A percentile compares a stretch with the other conserved stretches of the same genome.
Conservation (phyloP, 768 basidiomycete species). For the Dendrothele bispora region DNA sequence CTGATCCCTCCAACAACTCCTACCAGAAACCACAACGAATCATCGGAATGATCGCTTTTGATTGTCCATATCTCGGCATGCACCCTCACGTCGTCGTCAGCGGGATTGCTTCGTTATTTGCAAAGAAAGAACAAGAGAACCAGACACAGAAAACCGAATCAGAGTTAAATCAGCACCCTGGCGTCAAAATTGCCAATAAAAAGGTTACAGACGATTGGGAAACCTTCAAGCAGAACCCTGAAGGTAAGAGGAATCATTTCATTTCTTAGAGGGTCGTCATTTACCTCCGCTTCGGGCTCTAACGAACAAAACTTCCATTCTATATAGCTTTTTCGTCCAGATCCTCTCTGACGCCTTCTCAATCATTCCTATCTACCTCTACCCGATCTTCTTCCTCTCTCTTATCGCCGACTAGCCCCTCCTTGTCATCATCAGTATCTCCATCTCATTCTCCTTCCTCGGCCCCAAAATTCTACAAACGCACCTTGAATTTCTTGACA, state of each 20-base stretch:
- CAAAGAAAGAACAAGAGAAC: slow-evolving; percentile 27
- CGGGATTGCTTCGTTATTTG: slow-evolving; percentile 55
- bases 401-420: slow-evolving; percentile 7
- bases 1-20: slow-evolving; percentile 36
- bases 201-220: slow-evolving; percentile 53
- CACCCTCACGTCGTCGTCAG: slow-evolving; percentile 61
- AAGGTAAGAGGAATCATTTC: slow-evolving; percentile 15
- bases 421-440: slow-evolving; percentile 13
- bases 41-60: slow-evolving; percentile 55
- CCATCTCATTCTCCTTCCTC: slow-evolving; percentile 11
- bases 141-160: slow-evolving; percentile 28
- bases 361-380: neutral
- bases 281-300: too few relatives aligned
- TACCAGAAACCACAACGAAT: slow-evolving; percentile 40
- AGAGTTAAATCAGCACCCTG: slow-evolving; percentile 41
- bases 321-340: neutral
- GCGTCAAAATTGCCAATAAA: slow-evolving; percentile 44
- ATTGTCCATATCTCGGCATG: slow-evolving; percentile 61
- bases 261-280: too few relatives aligned
- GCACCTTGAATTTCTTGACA: slow-evolving; percentile 38
- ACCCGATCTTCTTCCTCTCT: neutral
- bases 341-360: neutral
- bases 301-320: too few relatives aligned
- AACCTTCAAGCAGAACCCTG: slow-evolving; percentile 36
- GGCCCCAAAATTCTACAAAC: slow-evolving; percentile 29